phyloP scores from a whole-genome alignment of 306 rosid species.

The Citrullus colocynthis region DNA sequence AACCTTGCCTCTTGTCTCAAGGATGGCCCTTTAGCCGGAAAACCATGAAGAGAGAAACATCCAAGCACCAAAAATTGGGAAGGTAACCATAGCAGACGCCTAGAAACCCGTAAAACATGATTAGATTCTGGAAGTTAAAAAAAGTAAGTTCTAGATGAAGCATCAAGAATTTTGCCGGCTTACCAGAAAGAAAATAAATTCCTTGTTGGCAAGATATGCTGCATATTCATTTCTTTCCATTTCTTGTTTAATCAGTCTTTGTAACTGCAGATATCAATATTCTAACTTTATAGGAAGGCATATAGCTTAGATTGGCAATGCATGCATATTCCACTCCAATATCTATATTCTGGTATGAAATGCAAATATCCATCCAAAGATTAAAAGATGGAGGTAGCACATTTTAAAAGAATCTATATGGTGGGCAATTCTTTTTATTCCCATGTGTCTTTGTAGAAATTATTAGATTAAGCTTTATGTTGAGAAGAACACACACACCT shows the following conservation, averaged over 20 bases:
- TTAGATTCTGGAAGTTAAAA: conserved; percentile 5
- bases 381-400: background rate
- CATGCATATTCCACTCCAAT: conserved; percentile 2
- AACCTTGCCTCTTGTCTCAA: background rate
- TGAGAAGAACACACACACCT: conserved; percentile 41
- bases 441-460: background rate
- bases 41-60: conserved; percentile 44
- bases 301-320: background rate
- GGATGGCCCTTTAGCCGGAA: conserved; percentile 2
- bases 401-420: background rate
- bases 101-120: conserved; percentile 23
- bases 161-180: conserved; percentile 6
- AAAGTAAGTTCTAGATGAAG: background rate
- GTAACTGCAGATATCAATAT: conserved; percentile 39
- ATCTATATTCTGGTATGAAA: background rate
- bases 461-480: background rate
- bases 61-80: conserved; percentile 75
- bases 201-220: conserved; percentile 45
- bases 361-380: background rate
- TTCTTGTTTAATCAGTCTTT: conserved; percentile 46
- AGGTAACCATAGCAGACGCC: conserved; percentile 65
- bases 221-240: conserved; percentile 57
- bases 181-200: conserved; percentile 71
- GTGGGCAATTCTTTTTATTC: background rate
- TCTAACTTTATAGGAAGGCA: background rate